These are phyloP conservation scores for Telfairia occidentalis DNA, from an alignment of 331 rosid species.

Conservation along the genomic window DNA sequence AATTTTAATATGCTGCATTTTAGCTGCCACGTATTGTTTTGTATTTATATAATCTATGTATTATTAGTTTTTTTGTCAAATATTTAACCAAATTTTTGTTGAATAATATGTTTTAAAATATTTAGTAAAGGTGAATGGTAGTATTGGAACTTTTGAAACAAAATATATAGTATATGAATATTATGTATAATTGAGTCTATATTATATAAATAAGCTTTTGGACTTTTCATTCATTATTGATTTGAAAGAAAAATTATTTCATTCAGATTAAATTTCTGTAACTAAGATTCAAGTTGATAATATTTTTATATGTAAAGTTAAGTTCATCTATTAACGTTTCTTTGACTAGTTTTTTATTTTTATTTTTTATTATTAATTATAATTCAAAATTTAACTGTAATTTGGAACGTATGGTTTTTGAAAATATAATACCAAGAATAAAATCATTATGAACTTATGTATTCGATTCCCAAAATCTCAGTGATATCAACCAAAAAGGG, in stretches of 20 bases:
- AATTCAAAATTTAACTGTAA: neutral
- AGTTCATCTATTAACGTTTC: neutral
- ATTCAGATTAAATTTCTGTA: neutral
- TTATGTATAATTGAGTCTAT: too few species aligned
- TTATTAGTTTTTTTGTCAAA: too few species aligned
- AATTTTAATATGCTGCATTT: too few species aligned
- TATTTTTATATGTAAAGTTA: neutral
- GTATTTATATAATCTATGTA: too few species aligned
- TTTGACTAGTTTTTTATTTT: too few species aligned
- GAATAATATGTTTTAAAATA: too few species aligned
- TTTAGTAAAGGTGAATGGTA: too few species aligned
- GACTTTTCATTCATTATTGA: neutral
- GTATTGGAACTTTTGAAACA: too few species aligned
- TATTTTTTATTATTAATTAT: neutral
- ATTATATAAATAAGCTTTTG: neutral
- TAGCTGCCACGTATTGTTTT: too few species aligned
- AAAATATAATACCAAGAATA: neutral
- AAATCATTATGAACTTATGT: neutral
- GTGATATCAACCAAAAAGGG: neutral
- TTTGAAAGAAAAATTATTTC: neutral
- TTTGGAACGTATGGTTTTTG: neutral
- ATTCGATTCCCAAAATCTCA: neutral
- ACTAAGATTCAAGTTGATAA: neutral
- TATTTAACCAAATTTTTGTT: too few species aligned
- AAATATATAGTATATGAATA: too few species aligned